phyloP scores from a whole-genome alignment of 108 stramenopile species.

The Cylindrotheca fusiformis region DNA sequence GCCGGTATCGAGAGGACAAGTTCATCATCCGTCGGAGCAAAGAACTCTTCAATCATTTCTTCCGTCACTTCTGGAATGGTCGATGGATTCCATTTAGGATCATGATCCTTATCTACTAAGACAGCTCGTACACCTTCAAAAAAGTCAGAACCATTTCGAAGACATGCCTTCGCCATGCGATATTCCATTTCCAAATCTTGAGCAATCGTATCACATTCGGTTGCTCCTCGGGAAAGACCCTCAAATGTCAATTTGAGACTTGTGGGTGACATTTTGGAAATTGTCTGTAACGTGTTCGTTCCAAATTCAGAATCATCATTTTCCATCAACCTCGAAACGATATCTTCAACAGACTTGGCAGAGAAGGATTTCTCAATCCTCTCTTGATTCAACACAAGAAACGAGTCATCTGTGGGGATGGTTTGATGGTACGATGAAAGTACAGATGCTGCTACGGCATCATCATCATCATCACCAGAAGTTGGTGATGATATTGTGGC shows the following conservation, averaged over 20 bases:
- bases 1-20: conserved; percentile 17
- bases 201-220: conserved; percentile 27
- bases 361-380: conserved; percentile 60
- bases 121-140: conserved; percentile 95
- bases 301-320: conserved; percentile 50
- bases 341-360: conserved; percentile 46
- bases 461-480: conserved; percentile 11
- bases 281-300: conserved; percentile 43
- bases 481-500: conserved; percentile 20
- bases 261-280: conserved; percentile 82
- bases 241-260: conserved; percentile 75
- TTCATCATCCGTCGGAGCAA: conserved; percentile 57
- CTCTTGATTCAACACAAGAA: conserved; percentile 39
- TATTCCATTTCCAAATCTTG: conserved; percentile 85
- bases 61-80: conserved; percentile 53
- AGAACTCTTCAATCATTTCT: conserved; percentile 55
- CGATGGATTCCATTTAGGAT: conserved; percentile 82
- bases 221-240: conserved; percentile 62
- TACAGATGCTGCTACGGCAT: conserved; percentile 13
- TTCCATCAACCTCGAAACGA: conserved; percentile 41
- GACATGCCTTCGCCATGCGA: conserved; percentile 65
- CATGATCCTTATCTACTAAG: conserved; percentile 90
- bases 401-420: conserved; percentile 43
- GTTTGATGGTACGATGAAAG: conserved; percentile 23
- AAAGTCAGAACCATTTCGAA: conserved; percentile 77